These are phyloP conservation scores for Aspergillus nomiae DNA, from an alignment of 2,329 filamentous ascomycete species.

Conservation along the genomic window DNA sequence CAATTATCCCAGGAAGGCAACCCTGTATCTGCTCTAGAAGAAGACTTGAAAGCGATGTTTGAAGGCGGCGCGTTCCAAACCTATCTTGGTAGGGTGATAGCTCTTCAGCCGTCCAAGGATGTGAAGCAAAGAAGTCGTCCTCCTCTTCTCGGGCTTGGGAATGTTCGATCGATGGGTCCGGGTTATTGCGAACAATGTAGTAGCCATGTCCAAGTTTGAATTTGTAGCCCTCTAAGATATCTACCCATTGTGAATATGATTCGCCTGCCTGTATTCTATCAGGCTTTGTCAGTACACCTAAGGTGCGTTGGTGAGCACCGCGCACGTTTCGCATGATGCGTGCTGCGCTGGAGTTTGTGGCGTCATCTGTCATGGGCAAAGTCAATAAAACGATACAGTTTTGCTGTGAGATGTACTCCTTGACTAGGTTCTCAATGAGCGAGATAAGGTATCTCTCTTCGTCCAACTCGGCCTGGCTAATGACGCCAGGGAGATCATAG, in stretches of 20 bases:
- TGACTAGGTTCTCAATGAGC: slow-evolving; percentile 71
- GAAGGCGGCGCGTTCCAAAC: slow-evolving; percentile 57
- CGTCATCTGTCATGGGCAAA: slow-evolving; percentile 75
- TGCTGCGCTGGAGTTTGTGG: slow-evolving; percentile 72
- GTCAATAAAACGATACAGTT: slow-evolving; percentile 77
- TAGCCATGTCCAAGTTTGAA: slow-evolving; percentile 74
- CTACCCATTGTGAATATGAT: slow-evolving; percentile 60
- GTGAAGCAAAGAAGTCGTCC: slow-evolving; percentile 50
- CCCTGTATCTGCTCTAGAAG: slow-evolving; percentile 51
- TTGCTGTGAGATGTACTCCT: slow-evolving; percentile 67
- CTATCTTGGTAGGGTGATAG: slow-evolving; percentile 44
- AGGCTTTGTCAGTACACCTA: slow-evolving; percentile 83
- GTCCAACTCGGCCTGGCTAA: slow-evolving; percentile 66
- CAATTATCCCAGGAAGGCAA: slow-evolving; percentile 37
- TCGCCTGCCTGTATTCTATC: slow-evolving; percentile 65
- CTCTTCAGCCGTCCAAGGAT: slow-evolving; percentile 48
- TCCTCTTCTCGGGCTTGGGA: slow-evolving; percentile 53
- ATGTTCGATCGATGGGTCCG: slow-evolving; percentile 48
- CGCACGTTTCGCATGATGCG: slow-evolving; percentile 60
- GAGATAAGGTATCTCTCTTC: slow-evolving; percentile 69
- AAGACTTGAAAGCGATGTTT: slow-evolving; percentile 50
- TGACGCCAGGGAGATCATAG: slow-evolving; percentile 82
- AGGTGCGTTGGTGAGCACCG: slow-evolving; percentile 60
- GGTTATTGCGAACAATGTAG: slow-evolving; percentile 69
- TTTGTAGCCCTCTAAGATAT: slow-evolving; percentile 63